Conservation (phyloP, 768 basidiomycete genomes). For the Paxillus involutus region DNA sequence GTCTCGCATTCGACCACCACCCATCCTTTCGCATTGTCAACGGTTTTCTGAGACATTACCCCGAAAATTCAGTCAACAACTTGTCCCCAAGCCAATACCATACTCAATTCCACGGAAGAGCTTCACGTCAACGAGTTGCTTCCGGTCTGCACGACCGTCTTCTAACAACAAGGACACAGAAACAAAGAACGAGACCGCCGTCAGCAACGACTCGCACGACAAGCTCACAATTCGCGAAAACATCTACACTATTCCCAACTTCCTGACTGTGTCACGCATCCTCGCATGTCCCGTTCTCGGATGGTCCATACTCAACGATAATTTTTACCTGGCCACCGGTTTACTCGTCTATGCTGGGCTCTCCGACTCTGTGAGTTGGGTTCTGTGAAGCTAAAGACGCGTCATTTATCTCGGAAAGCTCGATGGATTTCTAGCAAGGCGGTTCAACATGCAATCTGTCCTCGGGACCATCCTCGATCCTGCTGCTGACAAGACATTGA, state of each 20-base stretch:
- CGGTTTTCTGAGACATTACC: neutral
- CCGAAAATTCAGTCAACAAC: neutral
- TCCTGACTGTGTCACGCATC: slow-evolving; percentile 86
- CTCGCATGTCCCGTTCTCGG: slow-evolving; percentile 89
- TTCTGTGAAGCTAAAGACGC: slow-evolving; percentile 9
- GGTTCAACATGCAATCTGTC: slow-evolving; percentile 86
- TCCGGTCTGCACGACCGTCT: slow-evolving; percentile 13
- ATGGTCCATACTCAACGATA: slow-evolving; percentile 80
- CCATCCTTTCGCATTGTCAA: neutral
- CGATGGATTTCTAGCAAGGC: slow-evolving; percentile 89
- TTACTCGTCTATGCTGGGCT: slow-evolving; percentile 90
- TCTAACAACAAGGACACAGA: slow-evolving; percentile 1
- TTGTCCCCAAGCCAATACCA: neutral
- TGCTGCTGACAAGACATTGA: slow-evolving; percentile 92
- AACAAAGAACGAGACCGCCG: slow-evolving; percentile 4
- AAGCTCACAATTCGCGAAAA: slow-evolving; percentile 64
- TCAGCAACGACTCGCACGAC: slow-evolving; percentile 4
- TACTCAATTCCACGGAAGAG: slow-evolving; percentile 2
- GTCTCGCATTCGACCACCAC: slow-evolving; percentile 5
- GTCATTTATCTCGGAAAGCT: slow-evolving; percentile 46
- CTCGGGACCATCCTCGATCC: slow-evolving; percentile 95
- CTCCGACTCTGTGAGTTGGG: slow-evolving; percentile 75
- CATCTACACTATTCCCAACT: slow-evolving; percentile 92
- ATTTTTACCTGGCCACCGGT: slow-evolving; percentile 79
- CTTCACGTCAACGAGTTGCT: slow-evolving; percentile 11